Evolutionary conservation across 805 yeast species (phyloP), one percentile per base, ranked within the genome.

Genomic region (Pachysolen tannophilus): DNA sequence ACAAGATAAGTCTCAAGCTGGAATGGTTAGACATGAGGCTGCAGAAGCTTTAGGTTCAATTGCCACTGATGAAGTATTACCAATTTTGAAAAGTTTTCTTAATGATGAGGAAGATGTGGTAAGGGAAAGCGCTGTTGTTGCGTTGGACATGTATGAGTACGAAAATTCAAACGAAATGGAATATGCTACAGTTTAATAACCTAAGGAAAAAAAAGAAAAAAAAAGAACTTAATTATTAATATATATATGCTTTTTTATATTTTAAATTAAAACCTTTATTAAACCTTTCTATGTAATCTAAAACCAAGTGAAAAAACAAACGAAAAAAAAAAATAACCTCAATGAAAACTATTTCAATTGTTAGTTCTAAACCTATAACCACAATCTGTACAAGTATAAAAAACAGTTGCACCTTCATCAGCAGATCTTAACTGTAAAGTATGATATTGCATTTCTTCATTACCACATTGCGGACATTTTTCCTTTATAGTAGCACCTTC

Each of bases 1-100:
- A 48, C 77, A 77, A 47, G 75, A 84, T 57, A 73, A 69, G 40
- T 53, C 61, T 11, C 96, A 92, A 65, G 97, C 94, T 35, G 95
- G 94, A 44, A 92, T 92, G 99, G 98, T 94, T 23, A 82, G 99
- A 64, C 99, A 92, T 56, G 99, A 92, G 65, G 98, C 97, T 39
- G 98, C 97, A 18, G 99, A 92, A 64, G 98, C 98, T 18, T 70
- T 94, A 49, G 98, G 98, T 19, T 75, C 95, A 20, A 92, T 92
- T 55, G 97, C 96, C 19, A 85, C 97, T 8, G 95, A 85, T 50
- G 97, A 90, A 40, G 95, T 90, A 26, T 69, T 90, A 45, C 96
- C 97, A 11, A 81, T 92, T 24, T 73, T 94, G 52, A 72, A 82
- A 56, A 65, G 77, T 30, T 83, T 83, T 57, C 70, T 88, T 49